Conservation (phyloP, 2,329 filamentous ascomycete genomes). For the Sclerotinia spermophila region DNA sequence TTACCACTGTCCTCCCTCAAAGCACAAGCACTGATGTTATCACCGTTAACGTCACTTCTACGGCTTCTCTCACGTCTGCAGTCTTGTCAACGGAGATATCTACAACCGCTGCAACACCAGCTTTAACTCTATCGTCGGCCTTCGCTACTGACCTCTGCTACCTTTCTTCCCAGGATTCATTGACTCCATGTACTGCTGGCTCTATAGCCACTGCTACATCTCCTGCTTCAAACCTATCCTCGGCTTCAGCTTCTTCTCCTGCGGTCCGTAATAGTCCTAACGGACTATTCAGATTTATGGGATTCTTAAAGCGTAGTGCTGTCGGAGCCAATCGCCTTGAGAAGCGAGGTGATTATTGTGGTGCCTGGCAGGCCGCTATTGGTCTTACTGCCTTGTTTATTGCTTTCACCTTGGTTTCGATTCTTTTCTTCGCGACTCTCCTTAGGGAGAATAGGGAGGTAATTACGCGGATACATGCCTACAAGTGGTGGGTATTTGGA, state of each 20-base stretch:
- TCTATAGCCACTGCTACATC: not conserved
- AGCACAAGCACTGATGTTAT: not conserved
- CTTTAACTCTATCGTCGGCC: not conserved
- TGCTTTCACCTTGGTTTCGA: not conserved
- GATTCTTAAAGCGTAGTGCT: not conserved
- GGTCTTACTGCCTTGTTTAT: not conserved
- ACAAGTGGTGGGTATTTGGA: slow-evolving; percentile 1
- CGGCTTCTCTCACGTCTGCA: not conserved
- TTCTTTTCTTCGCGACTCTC: not conserved
- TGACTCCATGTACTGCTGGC: not conserved
- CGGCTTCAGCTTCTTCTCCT: not conserved
- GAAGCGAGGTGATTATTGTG: not conserved
- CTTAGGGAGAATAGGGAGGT: not conserved
- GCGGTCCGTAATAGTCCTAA: not conserved
- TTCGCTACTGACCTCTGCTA: not conserved
- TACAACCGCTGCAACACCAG: not conserved
- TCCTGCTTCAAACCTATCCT: not conserved
- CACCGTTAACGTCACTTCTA: not conserved
- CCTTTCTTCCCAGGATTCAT: not conserved
- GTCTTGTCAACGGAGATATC: not conserved
- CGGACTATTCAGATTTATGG: not conserved
- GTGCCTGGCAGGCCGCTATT: not conserved
- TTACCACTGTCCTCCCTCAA: not conserved
- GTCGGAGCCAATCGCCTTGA: not conserved
- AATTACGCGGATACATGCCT: not conserved